Evolutionary conservation across 2,329 filamentous ascomycete genomes (phyloP), one percentile per base, ranked within the genome.

Genomic region (Ophiosphaerella narmari): DNA sequence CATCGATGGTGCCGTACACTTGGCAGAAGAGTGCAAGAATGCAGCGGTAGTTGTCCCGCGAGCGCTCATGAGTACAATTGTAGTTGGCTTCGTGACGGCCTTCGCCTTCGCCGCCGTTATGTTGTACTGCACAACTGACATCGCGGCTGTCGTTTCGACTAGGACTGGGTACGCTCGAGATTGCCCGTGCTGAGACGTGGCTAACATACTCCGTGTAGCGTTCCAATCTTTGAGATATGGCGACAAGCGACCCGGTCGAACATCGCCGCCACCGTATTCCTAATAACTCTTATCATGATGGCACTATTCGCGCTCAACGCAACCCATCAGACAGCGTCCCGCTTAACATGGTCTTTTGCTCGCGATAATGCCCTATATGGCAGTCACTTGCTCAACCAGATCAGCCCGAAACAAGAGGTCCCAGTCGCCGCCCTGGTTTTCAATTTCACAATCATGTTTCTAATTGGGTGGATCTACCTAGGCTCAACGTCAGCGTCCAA

Each of bases 41-140:
- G 62, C 68, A 1, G 49, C 56, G 3, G 50, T 55, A 2, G 57
- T 60, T 4, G 53, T 70, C 2, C 74, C 73, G 1, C 55, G 59
- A 24, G 69, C 67, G 18, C 68, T 76, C 59, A 62, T 76, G 37
- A 61, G 58, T 12, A 71, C 68, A 0, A 53, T 73, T 12, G 21
- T 65, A 16, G 55, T 74, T 18, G 70, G 68, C 16, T 59, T 74
- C 16, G 49, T 67, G 26, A 70, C 55, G 1, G 55, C 57, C 2
- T 55, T 57, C 29, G 39, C 49, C 43, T 58, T 60, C 14, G 43
- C 54, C 5, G 43, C 55, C 12, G 42, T 49, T 14, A 55, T 54
- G 52, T 39, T 60, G 43, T 60, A 60, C 42, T 60, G 55, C 14
- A 55, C 50, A 5, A 50, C 29, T 9, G 52, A 58, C 34, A 16